Percentiles rank a stretch among this genome's conserved stretches.
These are phyloP conservation scores for Epicoccum sorghinum DNA, from an alignment of 2,329 filamentous ascomycete species.

Conservation along the genomic window DNA sequence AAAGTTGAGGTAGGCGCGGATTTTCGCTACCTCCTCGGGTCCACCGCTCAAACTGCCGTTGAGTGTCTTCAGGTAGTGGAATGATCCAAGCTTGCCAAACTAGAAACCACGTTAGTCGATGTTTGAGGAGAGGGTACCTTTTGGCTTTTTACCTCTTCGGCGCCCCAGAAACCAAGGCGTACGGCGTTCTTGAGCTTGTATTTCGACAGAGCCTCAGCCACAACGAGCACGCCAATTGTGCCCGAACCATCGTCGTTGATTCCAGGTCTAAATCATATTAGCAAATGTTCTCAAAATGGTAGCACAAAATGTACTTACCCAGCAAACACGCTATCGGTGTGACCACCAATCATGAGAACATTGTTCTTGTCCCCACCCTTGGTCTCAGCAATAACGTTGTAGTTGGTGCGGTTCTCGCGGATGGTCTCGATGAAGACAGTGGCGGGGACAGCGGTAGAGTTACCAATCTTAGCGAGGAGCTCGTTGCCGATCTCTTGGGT, in stretches of 20 bases:
- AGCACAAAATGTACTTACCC: constrained; percentile 17
- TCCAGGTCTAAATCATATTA: constrained; percentile 29
- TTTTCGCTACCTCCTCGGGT: constrained; percentile 42
- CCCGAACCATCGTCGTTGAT: constrained; percentile 53
- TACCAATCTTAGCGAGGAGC: constrained; percentile 60
- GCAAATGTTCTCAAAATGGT: too few species aligned
- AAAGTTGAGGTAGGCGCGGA: constrained; percentile 52
- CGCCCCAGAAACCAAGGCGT: constrained; percentile 49
- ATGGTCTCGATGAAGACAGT: constrained; percentile 51
- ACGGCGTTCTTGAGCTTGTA: constrained; percentile 50
- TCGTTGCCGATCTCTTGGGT: constrained; percentile 64
- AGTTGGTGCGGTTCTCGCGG: constrained; percentile 55
- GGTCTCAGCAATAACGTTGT: constrained; percentile 47
- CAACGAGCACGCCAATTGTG: constrained; percentile 46
- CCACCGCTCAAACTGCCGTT: constrained; percentile 40
- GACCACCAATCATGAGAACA: constrained; percentile 49
- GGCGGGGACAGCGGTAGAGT: constrained; percentile 41
- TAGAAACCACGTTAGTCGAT: too few species aligned
- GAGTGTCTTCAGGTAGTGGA: constrained; percentile 47
- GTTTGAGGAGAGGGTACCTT: too few species aligned
- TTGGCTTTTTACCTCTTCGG: constrained; percentile 36
- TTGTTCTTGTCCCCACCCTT: constrained; percentile 50
- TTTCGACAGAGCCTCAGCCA: constrained; percentile 48
- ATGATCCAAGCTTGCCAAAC: constrained; percentile 48
- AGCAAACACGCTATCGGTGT: constrained; percentile 51